Evolutionary conservation across 768 basidiomycete species (phyloP).

Genomic region (Pisolithus marmoratus): DNA sequence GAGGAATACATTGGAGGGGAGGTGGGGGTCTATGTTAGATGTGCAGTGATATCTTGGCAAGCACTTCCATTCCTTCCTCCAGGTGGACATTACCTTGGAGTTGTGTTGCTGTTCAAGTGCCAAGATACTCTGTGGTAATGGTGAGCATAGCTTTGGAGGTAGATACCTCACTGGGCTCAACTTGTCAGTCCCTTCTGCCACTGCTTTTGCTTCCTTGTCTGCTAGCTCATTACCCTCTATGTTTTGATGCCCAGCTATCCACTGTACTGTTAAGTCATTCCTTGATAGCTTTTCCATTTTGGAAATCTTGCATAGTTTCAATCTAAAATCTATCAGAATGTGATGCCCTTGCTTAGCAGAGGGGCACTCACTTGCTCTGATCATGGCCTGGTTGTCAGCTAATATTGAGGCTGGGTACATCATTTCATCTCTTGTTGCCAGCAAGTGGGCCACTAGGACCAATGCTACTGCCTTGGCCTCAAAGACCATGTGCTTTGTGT

Average conservation of each 20-base stretch:
- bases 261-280: too few relatives aligned
- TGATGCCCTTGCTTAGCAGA: too few relatives aligned
- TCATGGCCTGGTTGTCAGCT: not conserved
- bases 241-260: conserved; percentile 14
- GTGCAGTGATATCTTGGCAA: not conserved
- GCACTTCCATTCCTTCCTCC: too few relatives aligned
- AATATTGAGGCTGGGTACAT: not conserved
- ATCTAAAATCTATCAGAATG: too few relatives aligned
- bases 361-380: too few relatives aligned
- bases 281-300: too few relatives aligned
- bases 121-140: too few relatives aligned
- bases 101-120: too few relatives aligned
- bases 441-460: not conserved
- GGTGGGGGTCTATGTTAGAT: not conserved
- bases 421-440: not conserved
- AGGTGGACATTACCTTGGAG: too few relatives aligned
- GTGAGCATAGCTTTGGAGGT: not conserved
- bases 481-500: too few relatives aligned
- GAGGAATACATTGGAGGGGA: too few relatives aligned
- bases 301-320: too few relatives aligned
- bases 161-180: not conserved
- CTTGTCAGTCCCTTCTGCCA: not conserved
- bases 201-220: conserved; percentile 18
- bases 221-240: conserved; percentile 18
- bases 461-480: not conserved